Base-by-base conservation (phyloP, 768 basidiomycete species). In the Auriculariales sp. region DNA sequence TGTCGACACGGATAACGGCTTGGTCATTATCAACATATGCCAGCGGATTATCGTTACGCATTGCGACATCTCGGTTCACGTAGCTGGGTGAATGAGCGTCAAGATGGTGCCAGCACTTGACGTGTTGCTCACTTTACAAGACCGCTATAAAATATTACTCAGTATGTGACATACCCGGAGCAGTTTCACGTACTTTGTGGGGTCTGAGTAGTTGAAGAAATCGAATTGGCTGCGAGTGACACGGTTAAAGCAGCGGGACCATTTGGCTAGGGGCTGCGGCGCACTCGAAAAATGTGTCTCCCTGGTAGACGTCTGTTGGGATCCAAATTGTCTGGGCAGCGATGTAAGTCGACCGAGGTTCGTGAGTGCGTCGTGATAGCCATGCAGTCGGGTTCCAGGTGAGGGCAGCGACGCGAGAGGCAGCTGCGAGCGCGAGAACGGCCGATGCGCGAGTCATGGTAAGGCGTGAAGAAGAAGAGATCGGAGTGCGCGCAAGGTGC, bases 1-100 rank as follows among this genome's bases (percentile, higher is more conserved):
- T 70, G 53, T 89, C 85, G 11, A 81, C 83, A 58, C 79, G 77
- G 83, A 89, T 88, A 17, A 85, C 70, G 30, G 83, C 79, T 28
- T 70, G 72, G 31, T 72, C 73, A 59, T 79, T 68, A 11, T 72
- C 66, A 12, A 81, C 71, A 59, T 71, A 84, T 1, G 73, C 76
- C 6, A 87, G 70, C 39, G 70, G 65, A 33, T 67, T 62, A 10
- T 67, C 58, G 56, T 79, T 73, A 3, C 83, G 82, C 46, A 67
- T 70, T 14, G 63, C 63, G 48, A 62, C 52, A 56, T 83, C 69
- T 46, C 50, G 39, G 25, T 49, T 29, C 17, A 83, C 74, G 62
- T 81, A 88, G 49, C 84, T 87, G 55, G 32, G 12, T 45, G 36
- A 22, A 24, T 24, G 19, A 49, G 46, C 52, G 59, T 60, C 25